A percentile compares a stretch with the other conserved stretches of the same genome.
Conservation (phyloP, 106 monocot genomes). For the Platanthera zijinensis region DNA sequence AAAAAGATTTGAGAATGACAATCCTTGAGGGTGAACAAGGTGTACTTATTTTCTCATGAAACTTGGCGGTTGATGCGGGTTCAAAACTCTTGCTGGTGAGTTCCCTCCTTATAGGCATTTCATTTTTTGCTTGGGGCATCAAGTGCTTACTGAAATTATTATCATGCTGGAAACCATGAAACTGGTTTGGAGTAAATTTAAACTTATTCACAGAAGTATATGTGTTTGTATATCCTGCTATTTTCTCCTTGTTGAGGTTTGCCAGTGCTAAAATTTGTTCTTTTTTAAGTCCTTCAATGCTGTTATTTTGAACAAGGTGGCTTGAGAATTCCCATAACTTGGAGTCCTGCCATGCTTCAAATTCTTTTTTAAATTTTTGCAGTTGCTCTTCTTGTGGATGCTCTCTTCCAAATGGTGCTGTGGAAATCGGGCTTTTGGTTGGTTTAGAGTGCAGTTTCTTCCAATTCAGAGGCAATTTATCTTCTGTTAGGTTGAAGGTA, state of each 20-base stretch:
- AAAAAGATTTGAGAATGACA: constrained; percentile 65
- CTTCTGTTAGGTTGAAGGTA: constrained; percentile 14
- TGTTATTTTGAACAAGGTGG: constrained; percentile 15
- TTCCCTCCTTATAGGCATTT: not conserved
- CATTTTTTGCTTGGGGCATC: not conserved
- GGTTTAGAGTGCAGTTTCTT: constrained; percentile 12
- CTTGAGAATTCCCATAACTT: constrained; percentile 51
- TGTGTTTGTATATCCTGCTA: constrained; percentile 20
- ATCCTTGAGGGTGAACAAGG: constrained; percentile 52
- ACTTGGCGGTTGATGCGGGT: constrained; percentile 9
- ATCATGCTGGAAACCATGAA: not conserved
- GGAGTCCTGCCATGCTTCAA: constrained; percentile 75
- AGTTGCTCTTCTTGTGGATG: constrained; percentile 83
- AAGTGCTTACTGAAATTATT: not conserved
- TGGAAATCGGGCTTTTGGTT: constrained; percentile 11
- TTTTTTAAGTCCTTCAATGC: constrained; percentile 1
- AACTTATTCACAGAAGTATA: not conserved
- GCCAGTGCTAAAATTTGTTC: constrained; percentile 40
- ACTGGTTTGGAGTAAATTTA: constrained; percentile 1
- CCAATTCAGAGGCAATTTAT: constrained; percentile 15
- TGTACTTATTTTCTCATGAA: constrained; percentile 19
- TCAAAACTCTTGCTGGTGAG: not conserved
- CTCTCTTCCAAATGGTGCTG: constrained; percentile 41
- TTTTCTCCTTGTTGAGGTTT: constrained; percentile 47
- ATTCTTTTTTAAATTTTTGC: constrained; percentile 87